Evolutionary conservation across 2,329 filamentous ascomycete species (phyloP).

Genomic region (Cladosporium sp.): DNA sequence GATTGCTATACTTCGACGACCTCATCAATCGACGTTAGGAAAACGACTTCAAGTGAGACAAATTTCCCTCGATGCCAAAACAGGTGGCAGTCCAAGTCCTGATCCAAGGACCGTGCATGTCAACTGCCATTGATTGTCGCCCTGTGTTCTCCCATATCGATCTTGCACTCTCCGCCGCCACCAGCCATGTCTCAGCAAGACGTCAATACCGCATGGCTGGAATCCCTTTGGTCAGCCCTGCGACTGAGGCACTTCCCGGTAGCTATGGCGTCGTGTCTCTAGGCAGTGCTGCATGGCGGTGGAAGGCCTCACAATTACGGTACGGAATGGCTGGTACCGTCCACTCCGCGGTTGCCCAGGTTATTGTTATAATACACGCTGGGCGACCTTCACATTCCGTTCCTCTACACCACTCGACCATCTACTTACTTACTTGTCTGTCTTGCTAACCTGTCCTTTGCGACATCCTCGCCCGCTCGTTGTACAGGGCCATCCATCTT

Average conservation of each 20-base stretch:
- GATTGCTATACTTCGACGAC: too few species aligned
- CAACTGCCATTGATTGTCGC: slow-evolving; percentile 1
- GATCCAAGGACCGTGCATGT: neutral
- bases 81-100: slow-evolving; percentile 4
- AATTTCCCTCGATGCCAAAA: slow-evolving; percentile 8
- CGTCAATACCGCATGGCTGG: slow-evolving; percentile 13
- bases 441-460: slow-evolving; percentile 11
- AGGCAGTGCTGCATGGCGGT: neutral
- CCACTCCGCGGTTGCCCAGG: slow-evolving; percentile 1
- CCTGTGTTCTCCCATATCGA: slow-evolving; percentile 3
- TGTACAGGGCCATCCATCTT: neutral
- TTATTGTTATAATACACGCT: slow-evolving; percentile 7
- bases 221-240: slow-evolving; percentile 8
- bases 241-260: slow-evolving; percentile 6
- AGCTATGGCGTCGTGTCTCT: slow-evolving; percentile 12
- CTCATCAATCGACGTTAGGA: too few species aligned
- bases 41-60: slow-evolving; percentile 1
- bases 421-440: neutral
- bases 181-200: slow-evolving; percentile 9
- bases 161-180: neutral
- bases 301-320: slow-evolving; percentile 1
- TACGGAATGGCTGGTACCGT: slow-evolving; percentile 9
- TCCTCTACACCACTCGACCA: slow-evolving; percentile 6
- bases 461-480: slow-evolving; percentile 7
- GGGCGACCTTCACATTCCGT: slow-evolving; percentile 1